Conservation (phyloP, 768 basidiomycete genomes). For the Russula sp. region DNA sequence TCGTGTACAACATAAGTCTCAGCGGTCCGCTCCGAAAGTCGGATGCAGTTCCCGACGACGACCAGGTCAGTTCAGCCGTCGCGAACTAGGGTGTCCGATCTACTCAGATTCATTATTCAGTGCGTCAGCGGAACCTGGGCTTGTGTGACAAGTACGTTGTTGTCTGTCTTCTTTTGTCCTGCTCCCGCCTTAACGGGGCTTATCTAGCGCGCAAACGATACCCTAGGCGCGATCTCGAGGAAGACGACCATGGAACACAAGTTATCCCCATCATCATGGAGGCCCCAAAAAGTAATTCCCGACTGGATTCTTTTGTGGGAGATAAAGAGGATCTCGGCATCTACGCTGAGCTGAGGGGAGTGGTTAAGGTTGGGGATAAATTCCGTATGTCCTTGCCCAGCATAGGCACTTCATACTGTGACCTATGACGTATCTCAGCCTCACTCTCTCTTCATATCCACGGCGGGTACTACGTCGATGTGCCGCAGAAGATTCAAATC, state of each 20-base stretch:
- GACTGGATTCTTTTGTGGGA: neutral
- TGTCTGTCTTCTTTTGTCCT: neutral
- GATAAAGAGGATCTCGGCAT: slow-evolving; percentile 11
- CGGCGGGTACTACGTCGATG: slow-evolving; percentile 27
- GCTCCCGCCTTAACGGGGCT: neutral
- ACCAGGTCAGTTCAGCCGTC: slow-evolving; percentile 25
- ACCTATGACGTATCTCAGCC: slow-evolving; percentile 13
- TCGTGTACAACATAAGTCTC: slow-evolving; percentile 26
- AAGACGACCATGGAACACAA: neutral
- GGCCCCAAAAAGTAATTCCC: neutral
- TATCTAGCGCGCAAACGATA: slow-evolving; percentile 9
- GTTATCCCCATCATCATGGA: slow-evolving; percentile 4
- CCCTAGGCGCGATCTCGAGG: neutral
- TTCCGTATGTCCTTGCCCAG: neutral
- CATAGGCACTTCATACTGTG: neutral
- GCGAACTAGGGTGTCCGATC: neutral
- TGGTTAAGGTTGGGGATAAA: neutral
- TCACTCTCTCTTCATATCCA: slow-evolving; percentile 24
- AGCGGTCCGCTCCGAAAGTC: slow-evolving; percentile 24
- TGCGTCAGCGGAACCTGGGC: slow-evolving; percentile 19
- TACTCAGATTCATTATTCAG: slow-evolving; percentile 1
- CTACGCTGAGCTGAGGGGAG: neutral
- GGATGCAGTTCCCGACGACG: slow-evolving; percentile 21
- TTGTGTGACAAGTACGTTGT: slow-evolving; percentile 17
- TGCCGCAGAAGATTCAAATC: slow-evolving; percentile 24